Evolutionary conservation across 371 early-diverging fungal species (phyloP), one percentile per base, ranked within the genome.

Genomic region (Actinomortierella ambigua): DNA sequence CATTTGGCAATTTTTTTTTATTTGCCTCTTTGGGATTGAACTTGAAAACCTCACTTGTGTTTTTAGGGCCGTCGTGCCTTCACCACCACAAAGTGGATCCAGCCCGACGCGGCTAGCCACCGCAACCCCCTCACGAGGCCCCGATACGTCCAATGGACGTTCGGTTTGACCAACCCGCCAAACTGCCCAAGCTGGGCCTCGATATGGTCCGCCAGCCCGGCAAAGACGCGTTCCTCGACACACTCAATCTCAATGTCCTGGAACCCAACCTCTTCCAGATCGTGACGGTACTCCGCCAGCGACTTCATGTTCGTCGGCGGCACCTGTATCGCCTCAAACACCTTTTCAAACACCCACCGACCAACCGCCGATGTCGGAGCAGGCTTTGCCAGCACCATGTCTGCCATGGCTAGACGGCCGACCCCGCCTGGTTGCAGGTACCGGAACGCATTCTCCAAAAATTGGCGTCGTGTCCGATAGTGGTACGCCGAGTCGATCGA

Each of bases 401-500:
- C 73, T 7, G 73, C 67, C 53, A 71, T 23, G 3, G 73, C 73
- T 5, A 71, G 20, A 0, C 66, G 50, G 9, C 73, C 73, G 1
- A 34, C 34, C 4, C 63, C 62, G n/a, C 61, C 63, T 2, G 77
- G 62, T 4, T 56, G 43, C 14, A 84, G 69, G 1, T 68, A 55
- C 7, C 41, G 29, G 17, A 62, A 53, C 1, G 78, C 80, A 5
- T 67, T 68, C 17, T 63, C 57, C 8, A 86, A 56, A 29, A 86
- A 86, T 3, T 65, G 44, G 65, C 79, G 79, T 1, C 85, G 82
- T 0, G 87, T 84, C 27, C 69, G 57, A 60, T 79, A 86, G 46
- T 86, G 87, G 40, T 85, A 85, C 0, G 87, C 87, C 0, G 85
- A 81, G 58, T 86, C 87, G 39, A 86, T 80, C 3, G 80, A 79